Conservation (phyloP, 192 early-diverging fungal genomes). For the Coemansia sp. region DNA sequence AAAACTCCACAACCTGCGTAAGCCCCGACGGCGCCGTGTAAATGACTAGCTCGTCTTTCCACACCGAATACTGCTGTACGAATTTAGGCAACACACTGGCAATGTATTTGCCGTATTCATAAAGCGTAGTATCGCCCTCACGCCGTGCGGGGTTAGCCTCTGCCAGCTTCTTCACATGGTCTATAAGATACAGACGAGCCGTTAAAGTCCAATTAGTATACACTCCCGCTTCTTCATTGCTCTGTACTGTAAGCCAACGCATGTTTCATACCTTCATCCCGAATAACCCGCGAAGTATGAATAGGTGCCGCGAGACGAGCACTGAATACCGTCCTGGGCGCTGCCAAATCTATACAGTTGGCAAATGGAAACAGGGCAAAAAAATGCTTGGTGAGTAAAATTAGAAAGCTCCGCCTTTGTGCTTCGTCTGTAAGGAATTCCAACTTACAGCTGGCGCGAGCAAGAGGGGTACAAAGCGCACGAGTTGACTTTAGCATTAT, state of each 20-base stretch:
- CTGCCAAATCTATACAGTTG: slow-evolving; percentile 12
- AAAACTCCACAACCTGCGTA: slow-evolving; percentile 79
- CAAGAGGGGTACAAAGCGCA: slow-evolving; percentile 18
- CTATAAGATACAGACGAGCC: slow-evolving; percentile 3
- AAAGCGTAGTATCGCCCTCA: slow-evolving; percentile 55
- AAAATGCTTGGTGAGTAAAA: neutral
- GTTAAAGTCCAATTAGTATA: neutral
- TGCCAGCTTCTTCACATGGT: slow-evolving; percentile 33
- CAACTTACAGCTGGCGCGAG: slow-evolving; percentile 35
- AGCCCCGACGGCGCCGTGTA: slow-evolving; percentile 87
- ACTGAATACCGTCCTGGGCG: slow-evolving; percentile 1
- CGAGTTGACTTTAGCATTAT: slow-evolving; percentile 35
- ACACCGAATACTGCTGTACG: slow-evolving; percentile 96
- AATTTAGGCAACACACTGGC: slow-evolving; percentile 87
- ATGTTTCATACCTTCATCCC: slow-evolving; percentile 29
- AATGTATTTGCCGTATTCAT: slow-evolving; percentile 91
- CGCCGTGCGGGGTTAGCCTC: slow-evolving; percentile 45
- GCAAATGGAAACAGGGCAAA: neutral
- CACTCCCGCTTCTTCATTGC: neutral
- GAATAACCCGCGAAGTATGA: slow-evolving; percentile 27
- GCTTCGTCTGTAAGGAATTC: neutral
- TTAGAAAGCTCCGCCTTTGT: neutral
- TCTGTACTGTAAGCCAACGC: neutral
- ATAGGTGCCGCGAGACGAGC: slow-evolving; percentile 17
- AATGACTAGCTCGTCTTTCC: slow-evolving; percentile 97